Evolutionary conservation across 805 yeast species (phyloP).

Genomic region (Candida peoriensis): DNA sequence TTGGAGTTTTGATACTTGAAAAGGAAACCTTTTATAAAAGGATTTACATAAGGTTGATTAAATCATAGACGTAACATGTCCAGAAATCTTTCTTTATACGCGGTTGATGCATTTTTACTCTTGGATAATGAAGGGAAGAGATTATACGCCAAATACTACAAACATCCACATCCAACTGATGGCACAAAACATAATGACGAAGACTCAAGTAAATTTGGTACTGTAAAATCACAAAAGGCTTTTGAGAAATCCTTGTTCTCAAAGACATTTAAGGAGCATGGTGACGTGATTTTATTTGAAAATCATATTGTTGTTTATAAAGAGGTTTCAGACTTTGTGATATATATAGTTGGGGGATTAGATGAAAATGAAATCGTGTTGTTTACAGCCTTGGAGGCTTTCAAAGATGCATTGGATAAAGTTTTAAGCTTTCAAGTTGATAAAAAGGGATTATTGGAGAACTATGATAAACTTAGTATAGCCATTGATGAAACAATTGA

Average conservation of each 20-base stretch:
- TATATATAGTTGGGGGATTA: constrained; percentile 66
- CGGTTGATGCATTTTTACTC: constrained; percentile 75
- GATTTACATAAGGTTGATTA: neutral
- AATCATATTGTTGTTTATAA: constrained; percentile 80
- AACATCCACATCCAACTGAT: constrained; percentile 51
- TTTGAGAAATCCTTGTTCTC: constrained; percentile 70
- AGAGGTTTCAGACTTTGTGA: constrained; percentile 69
- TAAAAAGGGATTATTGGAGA: constrained; percentile 69
- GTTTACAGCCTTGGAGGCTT: constrained; percentile 68
- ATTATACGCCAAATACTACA: constrained; percentile 79
- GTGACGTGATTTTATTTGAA: constrained; percentile 78
- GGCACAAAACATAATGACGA: constrained; percentile 16
- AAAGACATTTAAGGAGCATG: constrained; percentile 76
- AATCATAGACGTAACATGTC: constrained; percentile 27
- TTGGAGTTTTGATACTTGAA: no score
- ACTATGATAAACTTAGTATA: constrained; percentile 79
- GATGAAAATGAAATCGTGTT: constrained; percentile 85
- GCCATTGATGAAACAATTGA: constrained; percentile 91
- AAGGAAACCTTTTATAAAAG: constrained; percentile 1
- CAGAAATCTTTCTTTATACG: constrained; percentile 61
- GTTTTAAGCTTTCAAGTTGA: constrained; percentile 67
- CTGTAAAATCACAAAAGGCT: constrained; percentile 58
- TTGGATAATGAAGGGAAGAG: constrained; percentile 80
- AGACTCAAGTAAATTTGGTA: constrained; percentile 25
- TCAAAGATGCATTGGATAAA: constrained; percentile 77